phyloP scores from a whole-genome alignment of 164 flowering plant genomes.

The Annona cherimola region DNA sequence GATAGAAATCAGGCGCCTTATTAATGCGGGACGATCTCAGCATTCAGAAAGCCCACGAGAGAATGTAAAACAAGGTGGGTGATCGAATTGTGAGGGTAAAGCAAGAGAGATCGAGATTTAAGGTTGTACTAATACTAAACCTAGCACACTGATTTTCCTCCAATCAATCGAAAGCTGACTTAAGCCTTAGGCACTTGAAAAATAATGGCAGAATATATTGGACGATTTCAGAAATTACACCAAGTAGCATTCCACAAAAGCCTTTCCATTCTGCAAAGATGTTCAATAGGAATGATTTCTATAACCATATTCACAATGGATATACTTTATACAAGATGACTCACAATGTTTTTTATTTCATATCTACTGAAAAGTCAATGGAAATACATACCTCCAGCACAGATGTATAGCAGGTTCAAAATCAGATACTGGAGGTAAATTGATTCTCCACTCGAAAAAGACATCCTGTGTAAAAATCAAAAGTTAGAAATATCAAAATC shows the following conservation, averaged over 20 bases:
- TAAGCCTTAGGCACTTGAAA: background rate
- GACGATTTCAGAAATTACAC: background rate
- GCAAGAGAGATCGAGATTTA: no score
- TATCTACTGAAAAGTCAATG: background rate
- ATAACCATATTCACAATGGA: background rate
- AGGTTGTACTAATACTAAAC: no score
- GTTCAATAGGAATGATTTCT: background rate
- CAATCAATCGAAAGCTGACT: background rate
- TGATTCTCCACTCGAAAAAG: background rate
- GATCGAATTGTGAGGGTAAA: no score
- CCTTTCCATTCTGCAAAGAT: no score
- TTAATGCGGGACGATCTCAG: no score
- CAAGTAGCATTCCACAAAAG: no score
- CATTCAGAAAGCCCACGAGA: no score
- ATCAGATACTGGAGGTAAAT: background rate
- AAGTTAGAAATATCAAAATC: background rate
- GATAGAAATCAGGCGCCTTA: no score
- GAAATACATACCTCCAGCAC: background rate
- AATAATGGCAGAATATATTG: background rate
- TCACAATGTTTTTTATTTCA: background rate
- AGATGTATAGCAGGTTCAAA: background rate
- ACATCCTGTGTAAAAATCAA: background rate
- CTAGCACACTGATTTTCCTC: no score
- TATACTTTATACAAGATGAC: background rate
- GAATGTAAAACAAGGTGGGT: no score